Conservation (phyloP, 371 early-diverging fungal genomes). For the Mortierella sp. region DNA sequence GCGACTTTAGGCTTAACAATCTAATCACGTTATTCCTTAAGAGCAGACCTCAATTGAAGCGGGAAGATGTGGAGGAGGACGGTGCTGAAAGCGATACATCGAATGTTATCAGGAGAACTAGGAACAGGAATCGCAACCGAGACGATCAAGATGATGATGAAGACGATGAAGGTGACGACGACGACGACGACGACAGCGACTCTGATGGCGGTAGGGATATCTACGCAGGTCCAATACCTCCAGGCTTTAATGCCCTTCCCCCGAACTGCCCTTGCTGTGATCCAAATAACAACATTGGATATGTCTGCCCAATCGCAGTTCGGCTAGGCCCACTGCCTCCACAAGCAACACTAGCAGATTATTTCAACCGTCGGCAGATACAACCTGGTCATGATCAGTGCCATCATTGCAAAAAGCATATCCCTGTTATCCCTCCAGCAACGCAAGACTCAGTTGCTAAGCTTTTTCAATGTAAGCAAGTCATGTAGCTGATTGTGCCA, state of each 20-base stretch:
- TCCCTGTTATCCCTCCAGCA: constrained; percentile 21
- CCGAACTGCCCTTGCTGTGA: constrained; percentile 43
- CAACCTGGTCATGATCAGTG: constrained; percentile 50
- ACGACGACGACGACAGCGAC: constrained; percentile 18
- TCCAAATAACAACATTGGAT: constrained; percentile 42
- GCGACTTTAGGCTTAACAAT: constrained; percentile 49
- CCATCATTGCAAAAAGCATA: constrained; percentile 13
- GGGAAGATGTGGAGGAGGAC: constrained; percentile 41
- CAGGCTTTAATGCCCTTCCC: constrained; percentile 8
- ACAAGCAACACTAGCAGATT: constrained; percentile 15
- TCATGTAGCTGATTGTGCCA: not conserved
- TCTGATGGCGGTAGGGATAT: constrained; percentile 11
- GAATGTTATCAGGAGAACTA: constrained; percentile 18
- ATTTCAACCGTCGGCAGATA: constrained; percentile 1
- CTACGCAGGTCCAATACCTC: not conserved
- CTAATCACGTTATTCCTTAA: constrained; percentile 39
- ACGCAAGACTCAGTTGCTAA: constrained; percentile 14
- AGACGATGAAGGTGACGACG: constrained; percentile 21
- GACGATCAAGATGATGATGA: constrained; percentile 9
- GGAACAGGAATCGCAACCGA: not conserved
- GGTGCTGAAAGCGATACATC: constrained; percentile 45
- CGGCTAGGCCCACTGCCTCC: constrained; percentile 27
- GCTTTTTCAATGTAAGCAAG: constrained; percentile 34
- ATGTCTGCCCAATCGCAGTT: constrained; percentile 31
- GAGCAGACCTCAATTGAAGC: constrained; percentile 37